Evolutionary conservation across 805 yeast species (phyloP), one percentile per base, ranked within the genome.

Genomic region (Yamadazyma olivae): DNA sequence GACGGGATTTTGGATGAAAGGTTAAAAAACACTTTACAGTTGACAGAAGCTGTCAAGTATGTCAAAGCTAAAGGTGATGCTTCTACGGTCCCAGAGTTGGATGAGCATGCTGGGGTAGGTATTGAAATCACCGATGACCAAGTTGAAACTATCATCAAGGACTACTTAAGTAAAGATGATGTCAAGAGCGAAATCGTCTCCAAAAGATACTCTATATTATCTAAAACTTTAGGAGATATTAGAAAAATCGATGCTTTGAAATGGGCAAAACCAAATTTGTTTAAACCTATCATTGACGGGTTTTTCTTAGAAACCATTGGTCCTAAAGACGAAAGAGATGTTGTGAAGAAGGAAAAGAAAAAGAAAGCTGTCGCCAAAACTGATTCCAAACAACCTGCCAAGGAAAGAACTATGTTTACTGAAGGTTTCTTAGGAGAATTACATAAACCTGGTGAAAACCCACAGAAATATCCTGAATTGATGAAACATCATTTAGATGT

Each of bases 341-440:
- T 80, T 16, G 71, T 80, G 35, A 83, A 83, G 64, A 83, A 83
- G 69, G 88, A 84, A 61, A 79, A 82, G 67, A 79, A 79, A 56
- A 68, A 73, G 57, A 72, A 73, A 56, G 51, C 54, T 5, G 48
- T 48, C 20, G 28, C 44, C 9, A 27, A 45, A n/a, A 32, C 41
- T 17, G 28, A 35, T 9, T 24, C 38, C 22, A 35, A 41, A 9
- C 35, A 32, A 14, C 37, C 32, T 10, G 49, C 47, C 12, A 45
- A 35, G 15, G 48, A 46, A 35, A 54, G 95, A 65, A 77, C 89
- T 32, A 93, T 93, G 96, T 93, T 90, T 57, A 69, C 79, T 13
- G 97, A 93, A 61, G 99, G 99, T 6, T 93, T 93, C 69, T 70
- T 93, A 41, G 98, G 98, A 30, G 95, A 86, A 42, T 71, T 93